Evolutionary conservation across 2,329 filamentous ascomycete species (phyloP), one percentile per base, ranked within the genome.

Genomic region (Alternaria arborescens): DNA sequence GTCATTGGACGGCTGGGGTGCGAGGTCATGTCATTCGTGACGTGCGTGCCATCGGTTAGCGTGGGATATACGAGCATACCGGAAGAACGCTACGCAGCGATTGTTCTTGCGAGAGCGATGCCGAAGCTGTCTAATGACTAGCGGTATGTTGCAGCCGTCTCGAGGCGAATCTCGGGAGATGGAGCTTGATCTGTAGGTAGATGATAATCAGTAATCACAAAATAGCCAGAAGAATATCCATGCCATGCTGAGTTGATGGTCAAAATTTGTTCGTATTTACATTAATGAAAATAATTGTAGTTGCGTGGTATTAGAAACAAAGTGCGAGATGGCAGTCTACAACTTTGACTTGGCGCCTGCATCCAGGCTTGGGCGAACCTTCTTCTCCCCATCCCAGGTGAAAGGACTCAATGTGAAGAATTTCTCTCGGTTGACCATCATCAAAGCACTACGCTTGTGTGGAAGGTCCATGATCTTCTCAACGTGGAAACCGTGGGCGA

Each of bases 401-500:
- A 89, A 80, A 8, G 87, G 87, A 65, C 86, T 87, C 10, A 90
- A 77, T 73, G 91, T 88, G 79, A 91, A 91, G 81, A 91, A 92
- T 58, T 88, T 83, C 74, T 89, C 88, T 8, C 89, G 81, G 52
- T 86, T 86, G 69, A 89, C 89, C 60, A 84, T 82, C 73, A 91
- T 85, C 62, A 91, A 84, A 2, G 88, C 89, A 58, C 88, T 89
- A 28, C 90, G 84, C 82, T 92, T 92, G 69, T 91, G 87, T 5
- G 89, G 88, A 63, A 92, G 78, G 67, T 92, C 90, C 63, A 92
- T 86, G 62, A 91, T 87, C 78, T 91, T 91, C 68, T 91, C 88
- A 38, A 93, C 82, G 7, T 87, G 87, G 69, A 93, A 89, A 1
- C 91, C 91, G 69, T 92, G 89, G 52, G 89, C 87, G 55, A 91